Evolutionary conservation across 805 yeast genomes (phyloP), one percentile per base, ranked within the genome.

Genomic region (Naumovozyma baii): DNA sequence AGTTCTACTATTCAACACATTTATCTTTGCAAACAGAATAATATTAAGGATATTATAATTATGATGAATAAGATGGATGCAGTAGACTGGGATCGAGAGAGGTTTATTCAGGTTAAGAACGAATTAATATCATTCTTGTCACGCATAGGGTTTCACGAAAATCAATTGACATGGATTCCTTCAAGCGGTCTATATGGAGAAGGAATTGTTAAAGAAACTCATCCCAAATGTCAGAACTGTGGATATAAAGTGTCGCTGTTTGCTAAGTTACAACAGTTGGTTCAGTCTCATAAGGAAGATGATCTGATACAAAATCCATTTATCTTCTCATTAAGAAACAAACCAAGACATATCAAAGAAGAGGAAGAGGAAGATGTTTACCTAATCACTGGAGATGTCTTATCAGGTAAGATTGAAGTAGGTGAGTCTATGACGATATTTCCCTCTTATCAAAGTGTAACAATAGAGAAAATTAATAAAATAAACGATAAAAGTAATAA

Each of bases 141-240:
- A 57, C 84, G 81, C 56, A 76, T 84, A 54, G 96, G 96, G 22
- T 86, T 83, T 67, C 69, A 69, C 47, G 79, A 79, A 64, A 80
- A 80, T 33, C 90, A 87, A 55, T 75, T 92, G 36, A 62, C 74
- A 15, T 83, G 78, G 70, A 85, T 90, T 84, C 97, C 98, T 26
- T 95, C 88, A 39, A 83, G 95, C 17, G 96, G 96, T 39, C 83
- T 71, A 67, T 82, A 94, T 34, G 97, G 97, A 52, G 92, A 87
- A 42, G 96, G 96, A 49, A 72, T 90, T 62, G 83, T 83, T 64
- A 92, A 83, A 31, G 73, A 84, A 45, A 80, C 87, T 33, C 52
- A 71, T 28, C 39, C 44, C 7, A 39, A 35, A 28, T 36, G 18
- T 13, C 44, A 41, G 17, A 39, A 43, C 14, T 53, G 57, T 56